Base-by-base conservation (phyloP, 768 basidiomycete genomes). In the Lyophyllum semitale region DNA sequence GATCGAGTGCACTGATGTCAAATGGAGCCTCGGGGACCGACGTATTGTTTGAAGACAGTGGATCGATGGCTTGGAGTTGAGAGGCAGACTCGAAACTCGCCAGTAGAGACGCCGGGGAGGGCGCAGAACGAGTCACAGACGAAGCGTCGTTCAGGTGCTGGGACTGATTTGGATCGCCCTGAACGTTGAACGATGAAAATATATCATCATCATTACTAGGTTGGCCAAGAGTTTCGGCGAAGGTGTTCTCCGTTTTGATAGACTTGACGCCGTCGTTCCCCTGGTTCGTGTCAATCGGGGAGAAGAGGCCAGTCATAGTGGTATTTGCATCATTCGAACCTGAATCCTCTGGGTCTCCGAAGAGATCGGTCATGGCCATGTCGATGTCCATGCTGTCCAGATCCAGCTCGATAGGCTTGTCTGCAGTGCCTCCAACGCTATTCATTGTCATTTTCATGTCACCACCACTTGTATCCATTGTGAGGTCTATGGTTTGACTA, bases 331-430 rank as follows among this genome's bases (percentile, higher is more conserved):
- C 70, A 40, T 68, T 66, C 8, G 77, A 63, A 15, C 63, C 59
- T 6, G 74, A 57, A 35, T 76, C 79, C 15, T 69, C 60, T 20
- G 67, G 62, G 47, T 82, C 80, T 7, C 85, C 82, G 60, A 88
- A 89, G 13, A 87, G 69, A 61, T 81, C 79, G 5, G 72, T 73
- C 75, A 80, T 79, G 23, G 77, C 64, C 76, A 85, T 85, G 64
- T 85, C 84, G 48, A 87, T 81, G 59, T 89, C 86, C 68, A 87
- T 84, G 48, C 62, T 60, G 43, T 91, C 89, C 51, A 92, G 63
- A 66, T 92, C 89, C 23, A 92, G 78, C 63, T 91, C 90, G 53
- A 92, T 91, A 18, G 91, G 89, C 66, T 89, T 88, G 66, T 93
- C 90, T 0, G 83, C 88, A 6, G 86, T 88, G 63, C 73, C 85